Evolutionary conservation across 441 rosid species (phyloP).

Genomic region (Mallotus repandus): DNA sequence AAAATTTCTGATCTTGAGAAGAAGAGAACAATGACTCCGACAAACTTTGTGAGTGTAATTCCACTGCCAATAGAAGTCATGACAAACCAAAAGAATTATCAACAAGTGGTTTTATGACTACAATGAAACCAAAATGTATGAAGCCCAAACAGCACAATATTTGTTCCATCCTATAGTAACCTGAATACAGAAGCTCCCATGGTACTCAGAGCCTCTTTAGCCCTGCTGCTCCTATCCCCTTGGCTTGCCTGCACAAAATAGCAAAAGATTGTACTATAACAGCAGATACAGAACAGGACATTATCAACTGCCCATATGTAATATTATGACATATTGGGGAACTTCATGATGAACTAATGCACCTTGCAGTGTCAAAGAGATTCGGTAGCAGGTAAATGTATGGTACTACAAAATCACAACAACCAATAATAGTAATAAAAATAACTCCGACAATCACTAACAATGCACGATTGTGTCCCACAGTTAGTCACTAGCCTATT

Average conservation of each 20-base stretch:
- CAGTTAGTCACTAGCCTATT: not conserved
- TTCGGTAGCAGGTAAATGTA: not conserved
- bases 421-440: not conserved
- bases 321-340: not conserved
- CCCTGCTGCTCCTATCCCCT: constrained; percentile 68
- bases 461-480: not conserved
- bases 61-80: constrained; percentile 50
- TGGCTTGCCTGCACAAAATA: constrained; percentile 51
- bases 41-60: constrained; percentile 83
- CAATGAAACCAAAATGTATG: not conserved
- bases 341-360: not conserved
- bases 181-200: constrained; percentile 99
- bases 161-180: constrained; percentile 24
- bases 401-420: not conserved
- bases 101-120: not conserved
- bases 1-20: constrained; percentile 87
- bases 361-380: not conserved
- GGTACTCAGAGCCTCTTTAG: constrained; percentile 71
- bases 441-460: not conserved
- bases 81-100: not conserved
- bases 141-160: not conserved
- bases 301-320: no score
- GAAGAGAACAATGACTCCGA: constrained; percentile 88
- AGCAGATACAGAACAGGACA: not conserved
- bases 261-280: constrained; percentile 10